A percentile compares a stretch with the other conserved stretches of the same genome.
Evolutionary conservation across 1,284 basidiomycete species (phyloP).

Genomic region (Marasmius sp.): DNA sequence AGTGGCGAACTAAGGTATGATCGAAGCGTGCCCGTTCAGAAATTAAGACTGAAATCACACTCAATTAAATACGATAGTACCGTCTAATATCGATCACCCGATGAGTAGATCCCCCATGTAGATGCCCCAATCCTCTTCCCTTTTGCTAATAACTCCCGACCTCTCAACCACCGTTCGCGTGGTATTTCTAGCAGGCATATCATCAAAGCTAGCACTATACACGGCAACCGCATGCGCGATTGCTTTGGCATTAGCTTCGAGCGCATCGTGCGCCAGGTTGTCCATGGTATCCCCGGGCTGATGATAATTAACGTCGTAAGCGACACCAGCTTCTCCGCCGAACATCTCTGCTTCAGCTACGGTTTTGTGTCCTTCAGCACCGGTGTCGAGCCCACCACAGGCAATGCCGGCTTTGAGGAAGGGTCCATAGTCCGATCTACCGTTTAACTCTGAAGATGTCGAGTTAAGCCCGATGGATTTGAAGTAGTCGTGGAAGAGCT

Average conservation of each 20-base stretch:
- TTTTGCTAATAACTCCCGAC: background rate
- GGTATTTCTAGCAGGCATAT: background rate
- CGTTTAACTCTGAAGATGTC: conserved; percentile 16
- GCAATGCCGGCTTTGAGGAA: conserved; percentile 25
- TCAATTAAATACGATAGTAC: too few relatives aligned
- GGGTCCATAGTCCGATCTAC: conserved; percentile 26
- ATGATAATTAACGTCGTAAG: conserved; percentile 25
- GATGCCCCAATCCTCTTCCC: too few relatives aligned
- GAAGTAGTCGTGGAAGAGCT: conserved; percentile 21
- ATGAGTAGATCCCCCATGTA: too few relatives aligned
- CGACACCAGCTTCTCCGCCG: conserved; percentile 8
- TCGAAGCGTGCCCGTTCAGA: too few relatives aligned
- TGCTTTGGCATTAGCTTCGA: conserved; percentile 22
- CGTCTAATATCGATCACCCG: too few relatives aligned
- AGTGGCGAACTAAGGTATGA: too few relatives aligned
- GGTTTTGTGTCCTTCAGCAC: conserved; percentile 10
- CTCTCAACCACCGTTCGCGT: background rate
- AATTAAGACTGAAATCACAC: too few relatives aligned
- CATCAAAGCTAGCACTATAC: background rate
- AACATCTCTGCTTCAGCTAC: background rate
- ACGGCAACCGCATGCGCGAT: conserved; percentile 20
- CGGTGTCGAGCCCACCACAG: conserved; percentile 25
- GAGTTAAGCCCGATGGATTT: conserved; percentile 16
- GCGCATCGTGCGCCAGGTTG: conserved; percentile 20
- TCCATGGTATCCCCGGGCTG: conserved; percentile 22